Evolutionary conservation across 1,284 basidiomycete genomes (phyloP).

Genomic region (Cerrena zonata): DNA sequence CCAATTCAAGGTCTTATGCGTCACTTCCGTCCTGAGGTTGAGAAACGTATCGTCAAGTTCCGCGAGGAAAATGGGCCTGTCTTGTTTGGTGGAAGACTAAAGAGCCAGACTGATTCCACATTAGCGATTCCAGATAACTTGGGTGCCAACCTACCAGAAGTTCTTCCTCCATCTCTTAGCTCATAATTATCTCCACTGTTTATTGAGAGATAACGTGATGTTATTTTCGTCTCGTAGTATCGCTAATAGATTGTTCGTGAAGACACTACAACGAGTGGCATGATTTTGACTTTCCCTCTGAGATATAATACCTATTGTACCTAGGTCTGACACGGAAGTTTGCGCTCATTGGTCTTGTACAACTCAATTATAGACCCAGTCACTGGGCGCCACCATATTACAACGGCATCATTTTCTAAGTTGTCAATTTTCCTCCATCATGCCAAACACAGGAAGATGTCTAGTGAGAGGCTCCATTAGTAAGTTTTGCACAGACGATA

Average conservation of each 20-base stretch:
- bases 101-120: slow-evolving; percentile 64
- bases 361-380: too few relatives aligned
- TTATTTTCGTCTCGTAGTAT: too few relatives aligned
- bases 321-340: too few relatives aligned
- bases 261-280: too few relatives aligned
- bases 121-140: slow-evolving; percentile 81
- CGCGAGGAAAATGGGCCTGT: slow-evolving; percentile 78
- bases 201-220: too few relatives aligned
- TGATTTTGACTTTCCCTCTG: too few relatives aligned
- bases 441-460: slow-evolving; percentile 22
- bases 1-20: slow-evolving; percentile 95
- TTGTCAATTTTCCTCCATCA: neutral
- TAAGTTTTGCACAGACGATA: slow-evolving; percentile 22
- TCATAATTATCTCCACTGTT: too few relatives aligned
- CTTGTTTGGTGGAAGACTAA: slow-evolving; percentile 81
- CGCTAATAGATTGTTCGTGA: too few relatives aligned
- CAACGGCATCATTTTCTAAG: too few relatives aligned
- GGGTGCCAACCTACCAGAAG: slow-evolving; percentile 44
- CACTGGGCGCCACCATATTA: too few relatives aligned
- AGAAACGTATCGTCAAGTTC: slow-evolving; percentile 79
- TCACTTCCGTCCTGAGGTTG: slow-evolving; percentile 93
- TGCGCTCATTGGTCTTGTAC: too few relatives aligned
- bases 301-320: too few relatives aligned
- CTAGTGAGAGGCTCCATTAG: slow-evolving; percentile 52
- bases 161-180: slow-evolving; percentile 18